These are phyloP conservation scores for Cladophialophora psammophila DNA, from an alignment of 2,329 filamentous ascomycete genomes.

Conservation along the genomic window DNA sequence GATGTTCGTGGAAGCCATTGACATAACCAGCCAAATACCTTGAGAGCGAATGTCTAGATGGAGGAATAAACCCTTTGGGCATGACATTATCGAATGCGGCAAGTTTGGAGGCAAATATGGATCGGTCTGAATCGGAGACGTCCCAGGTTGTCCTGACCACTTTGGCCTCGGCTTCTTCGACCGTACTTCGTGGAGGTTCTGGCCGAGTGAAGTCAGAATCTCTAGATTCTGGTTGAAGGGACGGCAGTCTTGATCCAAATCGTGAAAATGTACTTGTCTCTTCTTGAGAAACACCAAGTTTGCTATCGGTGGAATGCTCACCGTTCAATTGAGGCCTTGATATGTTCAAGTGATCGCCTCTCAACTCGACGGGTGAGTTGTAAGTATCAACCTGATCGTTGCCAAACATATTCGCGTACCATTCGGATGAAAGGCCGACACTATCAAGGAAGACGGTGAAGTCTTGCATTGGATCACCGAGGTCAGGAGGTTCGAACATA, in stretches of 20 bases:
- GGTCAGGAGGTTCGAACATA: conserved; percentile 54
- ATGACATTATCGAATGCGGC: conserved; percentile 56
- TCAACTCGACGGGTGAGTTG: conserved; percentile 47
- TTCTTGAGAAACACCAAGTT: conserved; percentile 49
- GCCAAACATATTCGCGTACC: conserved; percentile 56
- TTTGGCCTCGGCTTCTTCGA: conserved; percentile 47
- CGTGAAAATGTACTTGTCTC: conserved; percentile 54
- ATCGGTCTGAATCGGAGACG: conserved; percentile 55
- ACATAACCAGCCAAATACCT: conserved; percentile 61
- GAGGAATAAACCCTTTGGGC: conserved; percentile 56
- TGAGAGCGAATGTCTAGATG: conserved; percentile 57
- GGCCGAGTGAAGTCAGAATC: conserved; percentile 48
- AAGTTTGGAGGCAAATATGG: conserved; percentile 53
- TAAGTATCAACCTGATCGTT: conserved; percentile 46
- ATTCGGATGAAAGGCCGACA: conserved; percentile 58
- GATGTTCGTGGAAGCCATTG: conserved; percentile 59
- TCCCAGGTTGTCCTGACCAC: conserved; percentile 55
- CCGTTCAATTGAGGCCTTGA: conserved; percentile 49
- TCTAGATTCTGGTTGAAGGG: conserved; percentile 55
- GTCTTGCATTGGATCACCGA: conserved; percentile 58
- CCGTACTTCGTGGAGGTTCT: conserved; percentile 48
- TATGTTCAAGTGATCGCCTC: conserved; percentile 45
- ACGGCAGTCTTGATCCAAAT: conserved; percentile 57
- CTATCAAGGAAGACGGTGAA: conserved; percentile 58
- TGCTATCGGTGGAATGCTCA: conserved; percentile 50